These are phyloP conservation scores for Skeletonema potamos DNA, from an alignment of 108 stramenopile genomes.

Conservation along the genomic window DNA sequence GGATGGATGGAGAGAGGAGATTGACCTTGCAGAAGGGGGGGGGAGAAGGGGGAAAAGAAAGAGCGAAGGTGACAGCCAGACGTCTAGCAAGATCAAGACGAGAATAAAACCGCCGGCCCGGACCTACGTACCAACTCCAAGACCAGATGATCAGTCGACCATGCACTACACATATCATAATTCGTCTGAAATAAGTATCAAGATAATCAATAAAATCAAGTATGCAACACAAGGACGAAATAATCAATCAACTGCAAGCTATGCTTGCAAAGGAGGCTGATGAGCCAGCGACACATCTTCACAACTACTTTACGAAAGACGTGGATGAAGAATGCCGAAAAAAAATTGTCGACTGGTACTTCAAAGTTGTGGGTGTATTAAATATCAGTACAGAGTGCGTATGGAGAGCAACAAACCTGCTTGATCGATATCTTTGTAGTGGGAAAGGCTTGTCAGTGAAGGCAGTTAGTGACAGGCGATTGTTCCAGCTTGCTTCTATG, in stretches of 20 bases:
- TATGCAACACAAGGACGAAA: background rate
- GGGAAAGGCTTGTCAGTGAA: constrained; percentile 5
- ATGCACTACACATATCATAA: too few species aligned
- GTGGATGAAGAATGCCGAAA: constrained; percentile 25
- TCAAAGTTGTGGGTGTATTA: constrained; percentile 14
- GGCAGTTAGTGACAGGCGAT: constrained; percentile 2
- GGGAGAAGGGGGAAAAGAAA: too few species aligned
- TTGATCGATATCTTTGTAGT: constrained; percentile 31
- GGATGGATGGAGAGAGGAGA: too few species aligned
- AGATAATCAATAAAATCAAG: background rate
- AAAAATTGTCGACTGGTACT: constrained; percentile 35
- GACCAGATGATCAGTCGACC: too few species aligned
- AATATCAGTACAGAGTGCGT: constrained; percentile 15
- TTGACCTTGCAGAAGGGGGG: too few species aligned
- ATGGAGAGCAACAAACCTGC: constrained; percentile 17
- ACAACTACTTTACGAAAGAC: constrained; percentile 9
- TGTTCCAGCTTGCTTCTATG: constrained; percentile 21
- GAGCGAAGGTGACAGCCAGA: too few species aligned
- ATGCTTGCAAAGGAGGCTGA: background rate
- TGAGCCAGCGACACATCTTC: background rate
- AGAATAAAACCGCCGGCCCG: too few species aligned
- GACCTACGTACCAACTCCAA: too few species aligned
- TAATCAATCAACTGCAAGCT: background rate
- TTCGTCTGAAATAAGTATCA: too few species aligned
- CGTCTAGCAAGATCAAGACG: too few species aligned